Base-by-base conservation (phyloP, 208 protist species). In the Trypanosoma grayi region DNA sequence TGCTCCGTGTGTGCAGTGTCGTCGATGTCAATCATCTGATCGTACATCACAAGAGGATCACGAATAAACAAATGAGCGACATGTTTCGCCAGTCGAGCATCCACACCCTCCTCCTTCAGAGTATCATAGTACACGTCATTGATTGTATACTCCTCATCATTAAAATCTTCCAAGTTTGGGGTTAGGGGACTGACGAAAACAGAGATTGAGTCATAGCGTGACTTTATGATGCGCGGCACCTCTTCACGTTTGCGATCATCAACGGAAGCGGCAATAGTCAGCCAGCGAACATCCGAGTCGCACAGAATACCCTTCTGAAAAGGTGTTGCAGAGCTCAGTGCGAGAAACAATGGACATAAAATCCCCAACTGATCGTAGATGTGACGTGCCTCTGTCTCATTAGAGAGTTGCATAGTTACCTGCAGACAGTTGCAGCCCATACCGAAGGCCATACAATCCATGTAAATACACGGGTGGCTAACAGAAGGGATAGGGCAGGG, bases 361-460 rank as follows among this genome's bases (percentile, higher is more conserved):
- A 97, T 86, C 34, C 88, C 95, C 6, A 99, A 81, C 61, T 99
- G 98, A 71, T 99, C 98, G 65, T 99, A 99, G 0, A 99, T 79
- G 53, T 93, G 55, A 34, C 98, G 85, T 1, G 98, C 97, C 69
- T 99, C 84, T 20, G 79, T 50, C 3, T 98, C 79, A 65, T 97
- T 83, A 28, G 77, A 55, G 7, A 97, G 77, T 74, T 99, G 97
- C 73, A 99, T 98, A 24, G 98, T 99, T 10, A 97, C 83, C 80
- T 99, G 98, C n/a, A 99, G 73, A 61, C 98, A 99, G 71, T 89
- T 97, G 66, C 69, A 83, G 30, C 98, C 98, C 98, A 99, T 99
- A 41, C 98, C 98, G 75, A 99, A 99, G 2, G 93, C 97, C 98
- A 99, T 99, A 72, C 97, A 97, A 75, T 99, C 98, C 97, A 99